phyloP scores from a whole-genome alignment of 2,329 filamentous ascomycete species.

The Waltergamsia citrina region DNA sequence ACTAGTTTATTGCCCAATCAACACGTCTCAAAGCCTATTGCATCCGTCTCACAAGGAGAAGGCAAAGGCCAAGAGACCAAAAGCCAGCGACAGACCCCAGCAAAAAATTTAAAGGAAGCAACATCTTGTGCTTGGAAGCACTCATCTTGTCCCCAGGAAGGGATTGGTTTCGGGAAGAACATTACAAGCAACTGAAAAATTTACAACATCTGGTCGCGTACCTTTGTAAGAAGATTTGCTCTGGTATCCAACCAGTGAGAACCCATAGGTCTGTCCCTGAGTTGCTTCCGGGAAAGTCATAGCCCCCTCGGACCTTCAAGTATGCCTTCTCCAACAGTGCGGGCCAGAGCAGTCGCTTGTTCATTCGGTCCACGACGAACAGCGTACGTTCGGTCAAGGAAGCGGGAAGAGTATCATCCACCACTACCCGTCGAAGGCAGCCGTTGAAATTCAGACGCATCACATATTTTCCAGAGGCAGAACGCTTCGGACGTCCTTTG shows the following conservation, averaged over 20 bases:
- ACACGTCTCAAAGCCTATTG: too few species aligned
- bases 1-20: too few species aligned
- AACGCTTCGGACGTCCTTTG: slow-evolving; percentile 49
- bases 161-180: too few species aligned
- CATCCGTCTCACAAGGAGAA: too few species aligned
- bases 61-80: too few species aligned
- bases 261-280: slow-evolving; percentile 92
- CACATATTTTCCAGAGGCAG: slow-evolving; percentile 79
- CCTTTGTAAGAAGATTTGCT: slow-evolving; percentile 85
- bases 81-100: too few species aligned
- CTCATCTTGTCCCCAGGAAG: too few species aligned
- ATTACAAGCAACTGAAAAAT: too few species aligned
- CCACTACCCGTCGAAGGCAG: slow-evolving; percentile 74
- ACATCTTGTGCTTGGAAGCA: too few species aligned
- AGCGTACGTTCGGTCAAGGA: slow-evolving; percentile 68
- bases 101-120: too few species aligned
- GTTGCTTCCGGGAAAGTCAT: slow-evolving; percentile 96
- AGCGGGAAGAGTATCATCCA: slow-evolving; percentile 80
- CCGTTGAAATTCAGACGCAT: slow-evolving; percentile 95
- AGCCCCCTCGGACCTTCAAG: slow-evolving; percentile 87
- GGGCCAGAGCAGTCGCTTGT: slow-evolving; percentile 79
- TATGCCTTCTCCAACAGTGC: slow-evolving; percentile 94
- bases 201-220: too few species aligned
- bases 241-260: slow-evolving; percentile 90
- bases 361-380: slow-evolving; percentile 79